Evolutionary conservation across 2,329 filamentous ascomycete species (phyloP).

Genomic region (Cadophora luteo-olivacea): DNA sequence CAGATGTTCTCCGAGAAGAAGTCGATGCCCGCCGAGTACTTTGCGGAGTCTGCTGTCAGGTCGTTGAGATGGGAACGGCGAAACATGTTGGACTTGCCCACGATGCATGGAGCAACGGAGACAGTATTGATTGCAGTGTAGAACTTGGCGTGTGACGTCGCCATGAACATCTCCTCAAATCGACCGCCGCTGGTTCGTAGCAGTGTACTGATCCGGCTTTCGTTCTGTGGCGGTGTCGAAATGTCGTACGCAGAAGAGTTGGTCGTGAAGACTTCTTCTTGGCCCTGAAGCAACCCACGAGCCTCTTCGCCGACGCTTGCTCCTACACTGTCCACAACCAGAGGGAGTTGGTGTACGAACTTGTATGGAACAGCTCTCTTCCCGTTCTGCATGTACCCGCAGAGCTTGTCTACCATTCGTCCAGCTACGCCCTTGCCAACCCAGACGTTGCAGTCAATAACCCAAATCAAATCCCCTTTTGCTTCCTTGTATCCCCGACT

Average conservation of each 20-base stretch:
- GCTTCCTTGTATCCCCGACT: conserved; percentile 91
- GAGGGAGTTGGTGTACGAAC: conserved; percentile 91
- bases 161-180: conserved; percentile 94
- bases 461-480: conserved; percentile 88
- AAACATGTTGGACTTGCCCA: conserved; percentile 99
- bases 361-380: conserved; percentile 70
- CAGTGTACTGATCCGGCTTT: conserved; percentile 36
- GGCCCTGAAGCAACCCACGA: conserved; percentile 35
- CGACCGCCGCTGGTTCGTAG: conserved; percentile 71
- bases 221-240: conserved; percentile 34
- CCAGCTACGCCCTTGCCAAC: conserved; percentile 78
- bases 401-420: conserved; percentile 87
- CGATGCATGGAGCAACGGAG: conserved; percentile 86
- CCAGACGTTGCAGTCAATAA: conserved; percentile 97
- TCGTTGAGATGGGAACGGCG: conserved; percentile 86
- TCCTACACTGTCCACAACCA: conserved; percentile 78
- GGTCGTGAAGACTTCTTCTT: conserved; percentile 38
- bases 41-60: conserved; percentile 58
- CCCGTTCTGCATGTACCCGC: conserved; percentile 66
- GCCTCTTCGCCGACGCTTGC: conserved; percentile 38
- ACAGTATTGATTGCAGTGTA: conserved; percentile 97
- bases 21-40: conserved; percentile 74
- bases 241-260: conserved; percentile 46
- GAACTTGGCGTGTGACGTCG: conserved; percentile 94
- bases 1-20: conserved; percentile 97